These are phyloP conservation scores for Martensiomyces pterosporus DNA, from an alignment of 192 early-diverging fungal species.

Conservation along the genomic window DNA sequence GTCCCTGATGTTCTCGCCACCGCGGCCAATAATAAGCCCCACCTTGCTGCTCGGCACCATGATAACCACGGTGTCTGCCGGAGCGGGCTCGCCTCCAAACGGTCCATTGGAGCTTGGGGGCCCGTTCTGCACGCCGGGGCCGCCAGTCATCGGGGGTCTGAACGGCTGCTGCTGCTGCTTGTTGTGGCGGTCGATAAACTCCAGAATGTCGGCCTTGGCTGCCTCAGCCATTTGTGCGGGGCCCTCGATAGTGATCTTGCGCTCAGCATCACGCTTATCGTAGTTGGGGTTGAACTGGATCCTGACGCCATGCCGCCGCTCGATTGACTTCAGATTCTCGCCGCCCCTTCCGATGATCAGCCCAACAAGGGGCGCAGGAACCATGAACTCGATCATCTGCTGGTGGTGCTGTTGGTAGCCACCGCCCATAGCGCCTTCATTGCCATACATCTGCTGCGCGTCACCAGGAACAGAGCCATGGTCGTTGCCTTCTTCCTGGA, in stretches of 20 bases:
- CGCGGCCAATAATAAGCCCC: slow-evolving; percentile 77
- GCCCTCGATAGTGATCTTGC: slow-evolving; percentile 40
- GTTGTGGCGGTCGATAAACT: slow-evolving; percentile 23
- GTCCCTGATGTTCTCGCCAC: slow-evolving; percentile 73
- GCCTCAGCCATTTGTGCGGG: slow-evolving; percentile 8
- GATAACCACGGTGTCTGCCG: slow-evolving; percentile 42
- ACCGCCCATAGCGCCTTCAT: too few species aligned
- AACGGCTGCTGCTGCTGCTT: slow-evolving; percentile 8
- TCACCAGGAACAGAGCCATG: too few species aligned
- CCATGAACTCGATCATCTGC: slow-evolving; percentile 47
- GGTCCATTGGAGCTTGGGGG: too few species aligned
- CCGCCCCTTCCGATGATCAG: slow-evolving; percentile 78
- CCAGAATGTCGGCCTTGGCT: slow-evolving; percentile 30
- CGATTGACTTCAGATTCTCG: slow-evolving; percentile 73
- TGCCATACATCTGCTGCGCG: too few species aligned
- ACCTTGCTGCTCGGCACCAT: slow-evolving; percentile 66
- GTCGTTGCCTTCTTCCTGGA: too few species aligned
- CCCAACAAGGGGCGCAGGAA: slow-evolving; percentile 67
- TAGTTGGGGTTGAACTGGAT: slow-evolving; percentile 64
- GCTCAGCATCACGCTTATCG: slow-evolving; percentile 27
- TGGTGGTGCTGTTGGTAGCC: too few species aligned
- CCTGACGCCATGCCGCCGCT: slow-evolving; percentile 63
- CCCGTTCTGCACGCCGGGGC: too few species aligned
- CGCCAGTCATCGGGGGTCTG: slow-evolving; percentile 6
- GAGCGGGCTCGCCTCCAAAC: slow-evolving; percentile 9